Conservation (phyloP, 2,329 filamentous ascomycete genomes). For the Colletotrichum sp. region DNA sequence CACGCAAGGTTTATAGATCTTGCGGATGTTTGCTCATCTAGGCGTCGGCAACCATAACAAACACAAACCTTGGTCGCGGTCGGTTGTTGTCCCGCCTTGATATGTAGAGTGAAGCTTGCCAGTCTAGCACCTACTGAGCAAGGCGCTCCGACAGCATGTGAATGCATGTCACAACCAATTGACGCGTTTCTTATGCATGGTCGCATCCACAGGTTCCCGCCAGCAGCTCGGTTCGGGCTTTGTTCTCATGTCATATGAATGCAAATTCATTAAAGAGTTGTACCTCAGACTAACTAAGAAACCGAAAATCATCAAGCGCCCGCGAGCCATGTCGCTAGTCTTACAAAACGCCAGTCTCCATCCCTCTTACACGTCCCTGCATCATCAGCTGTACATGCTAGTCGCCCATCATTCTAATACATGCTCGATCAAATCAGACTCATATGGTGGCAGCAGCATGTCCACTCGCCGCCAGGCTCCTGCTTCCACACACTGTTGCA, state of each 20-base stretch:
- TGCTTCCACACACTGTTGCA: constrained; percentile 38
- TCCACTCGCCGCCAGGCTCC: constrained; percentile 37
- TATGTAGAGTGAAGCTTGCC: background rate
- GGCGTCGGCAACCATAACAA: background rate
- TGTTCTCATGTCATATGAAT: too few species aligned
- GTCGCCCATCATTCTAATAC: rapidly evolving
- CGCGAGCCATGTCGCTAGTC: constrained; percentile 4
- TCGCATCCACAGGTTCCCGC: background rate
- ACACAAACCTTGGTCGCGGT: background rate
- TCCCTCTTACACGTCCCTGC: background rate
- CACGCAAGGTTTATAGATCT: background rate
- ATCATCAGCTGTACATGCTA: background rate
- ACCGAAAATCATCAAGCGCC: background rate
- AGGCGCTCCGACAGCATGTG: too few species aligned
- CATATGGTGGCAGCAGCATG: constrained; percentile 38
- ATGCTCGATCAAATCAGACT: background rate
- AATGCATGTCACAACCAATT: background rate
- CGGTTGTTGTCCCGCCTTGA: background rate
- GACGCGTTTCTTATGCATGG: background rate
- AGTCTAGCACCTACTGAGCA: rapidly evolving
- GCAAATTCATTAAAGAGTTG: background rate
- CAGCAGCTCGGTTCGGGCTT: background rate
- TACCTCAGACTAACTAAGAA: background rate
- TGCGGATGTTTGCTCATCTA: background rate
- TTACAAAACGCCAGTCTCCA: constrained; percentile 5